A percentile compares a stretch with the other conserved stretches of the same genome.
Conservation (phyloP, 768 basidiomycete species). For the Rossbeevera mucosa region DNA sequence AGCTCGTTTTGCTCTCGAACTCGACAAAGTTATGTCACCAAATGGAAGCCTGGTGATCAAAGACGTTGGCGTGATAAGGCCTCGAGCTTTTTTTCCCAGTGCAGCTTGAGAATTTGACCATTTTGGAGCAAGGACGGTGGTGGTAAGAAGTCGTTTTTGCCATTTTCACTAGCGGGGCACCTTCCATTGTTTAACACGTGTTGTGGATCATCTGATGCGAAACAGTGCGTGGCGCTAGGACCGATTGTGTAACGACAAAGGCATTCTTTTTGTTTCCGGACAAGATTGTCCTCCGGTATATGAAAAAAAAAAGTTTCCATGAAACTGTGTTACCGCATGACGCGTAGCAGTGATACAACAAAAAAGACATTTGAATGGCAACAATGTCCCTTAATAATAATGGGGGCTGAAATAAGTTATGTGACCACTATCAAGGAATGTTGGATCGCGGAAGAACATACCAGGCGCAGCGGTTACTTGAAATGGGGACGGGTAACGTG, state of each 20-base stretch:
- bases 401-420: constrained; percentile 21
- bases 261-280: constrained; percentile 26
- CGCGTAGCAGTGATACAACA: constrained; percentile 19
- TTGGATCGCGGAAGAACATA: constrained; percentile 27
- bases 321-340: constrained; percentile 20
- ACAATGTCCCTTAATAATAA: constrained; percentile 33
- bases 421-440: constrained; percentile 23
- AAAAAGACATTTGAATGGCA: constrained; percentile 23
- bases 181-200: constrained; percentile 34
- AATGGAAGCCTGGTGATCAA: constrained; percentile 33
- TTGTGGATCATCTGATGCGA: constrained; percentile 23
- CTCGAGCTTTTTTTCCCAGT: constrained; percentile 17
- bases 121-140: constrained; percentile 17
- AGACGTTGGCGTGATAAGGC: constrained; percentile 18
- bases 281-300: constrained; percentile 21
- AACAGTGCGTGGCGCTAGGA: constrained; percentile 17
- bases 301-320: constrained; percentile 30
- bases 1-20: constrained; percentile 17
- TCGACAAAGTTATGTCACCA: constrained; percentile 14
- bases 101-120: constrained; percentile 21
- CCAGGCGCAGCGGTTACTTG: constrained; percentile 22
- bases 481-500: constrained; percentile 13
- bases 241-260: constrained; percentile 16
- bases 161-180: constrained; percentile 22
- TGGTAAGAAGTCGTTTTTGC: constrained; percentile 15